Evolutionary conservation across 345 rosid species (phyloP).

Genomic region (Gossypium ekmanianum): DNA sequence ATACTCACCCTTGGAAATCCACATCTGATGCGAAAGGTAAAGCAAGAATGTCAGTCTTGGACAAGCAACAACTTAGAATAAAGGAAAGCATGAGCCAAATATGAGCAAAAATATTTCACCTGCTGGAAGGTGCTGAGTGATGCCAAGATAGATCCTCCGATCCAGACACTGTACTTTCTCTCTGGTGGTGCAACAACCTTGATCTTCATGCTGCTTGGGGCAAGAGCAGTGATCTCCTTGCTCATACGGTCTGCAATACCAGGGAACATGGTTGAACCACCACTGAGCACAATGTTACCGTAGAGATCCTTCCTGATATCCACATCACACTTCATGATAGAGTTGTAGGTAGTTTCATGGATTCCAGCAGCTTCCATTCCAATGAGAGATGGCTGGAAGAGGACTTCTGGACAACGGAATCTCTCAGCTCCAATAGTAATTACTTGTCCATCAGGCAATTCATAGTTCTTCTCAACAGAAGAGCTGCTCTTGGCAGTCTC

Average conservation of each 20-base stretch:
- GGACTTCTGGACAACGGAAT: slow-evolving; percentile 62
- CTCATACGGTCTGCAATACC: slow-evolving; percentile 78
- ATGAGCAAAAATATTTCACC: slow-evolving; percentile 24
- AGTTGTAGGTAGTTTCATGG: slow-evolving; percentile 66
- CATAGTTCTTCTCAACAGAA: slow-evolving; percentile 63
- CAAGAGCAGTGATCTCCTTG: slow-evolving; percentile 61
- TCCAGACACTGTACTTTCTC: slow-evolving; percentile 55
- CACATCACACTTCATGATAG: slow-evolving; percentile 60
- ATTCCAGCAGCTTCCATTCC: slow-evolving; percentile 75
- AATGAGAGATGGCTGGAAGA: slow-evolving; percentile 64
- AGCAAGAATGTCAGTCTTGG: slow-evolving; percentile 5
- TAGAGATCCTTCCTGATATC: slow-evolving; percentile 46
- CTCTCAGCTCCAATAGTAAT: slow-evolving; percentile 67
- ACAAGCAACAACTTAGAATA: neutral
- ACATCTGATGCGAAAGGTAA: slow-evolving; percentile 37
- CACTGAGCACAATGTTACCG: slow-evolving; percentile 39
- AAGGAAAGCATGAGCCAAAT: neutral
- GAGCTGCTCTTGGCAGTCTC: slow-evolving; percentile 67
- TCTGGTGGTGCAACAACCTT: slow-evolving; percentile 27
- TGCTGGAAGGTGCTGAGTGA: slow-evolving; percentile 79
- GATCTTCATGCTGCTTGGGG: slow-evolving; percentile 28
- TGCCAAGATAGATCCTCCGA: slow-evolving; percentile 72
- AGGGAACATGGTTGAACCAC: slow-evolving; percentile 71
- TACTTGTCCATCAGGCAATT: slow-evolving; percentile 62
- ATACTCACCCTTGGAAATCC: slow-evolving; percentile 58